Evolutionary conservation across 768 basidiomycete genomes (phyloP), one percentile per base, ranked within the genome.

Genomic region (Termitomyces titanicus): DNA sequence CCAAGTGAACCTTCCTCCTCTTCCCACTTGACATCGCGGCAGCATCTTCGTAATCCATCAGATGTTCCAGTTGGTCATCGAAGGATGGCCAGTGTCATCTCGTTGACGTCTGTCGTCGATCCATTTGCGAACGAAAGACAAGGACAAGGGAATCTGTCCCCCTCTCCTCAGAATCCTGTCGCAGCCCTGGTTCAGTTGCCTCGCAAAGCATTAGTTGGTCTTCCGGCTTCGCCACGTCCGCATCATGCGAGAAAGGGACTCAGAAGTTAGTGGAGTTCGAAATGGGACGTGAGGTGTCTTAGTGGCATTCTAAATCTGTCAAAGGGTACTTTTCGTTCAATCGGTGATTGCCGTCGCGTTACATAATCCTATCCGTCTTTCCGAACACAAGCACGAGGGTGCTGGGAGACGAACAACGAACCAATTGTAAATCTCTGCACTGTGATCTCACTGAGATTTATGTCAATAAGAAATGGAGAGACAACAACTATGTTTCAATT

Each of bases 31-130:
- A 31, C 27, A 29, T 55, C 56, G n/a, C 62, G 64, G 25, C 57
- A 64, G n/a, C 69, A 69, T 51, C 54, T 63, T 15, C 64, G 66
- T 37, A 62, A 57, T 18, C 70, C 72, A 8, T 64, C 70, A 20
- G 68, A 74, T 39, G 66, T 74, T 20, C 68, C 72, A 35, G 57
- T 61, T 12, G 69, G 65, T 35, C 63, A 54, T 3, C 49, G 63
- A 20, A 70, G 69, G 1, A 63, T 66, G 54, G 52, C 64, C 33
- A 56, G 52, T 53, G 52, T 48, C 4, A 62, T 67, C n/a, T 68
- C 71, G 4, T 58, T 63, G 9, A 66, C 63, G 35, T 70, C 70
- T 3, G 55, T 67, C 13, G 53, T 68, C 12, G 55, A 63, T 55
- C 64, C 61, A 15, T 67, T 64, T 40, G 33, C 31, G 22, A 61